These are phyloP conservation scores for Trapa bicornis DNA, from an alignment of 345 rosid genomes.

Conservation along the genomic window DNA sequence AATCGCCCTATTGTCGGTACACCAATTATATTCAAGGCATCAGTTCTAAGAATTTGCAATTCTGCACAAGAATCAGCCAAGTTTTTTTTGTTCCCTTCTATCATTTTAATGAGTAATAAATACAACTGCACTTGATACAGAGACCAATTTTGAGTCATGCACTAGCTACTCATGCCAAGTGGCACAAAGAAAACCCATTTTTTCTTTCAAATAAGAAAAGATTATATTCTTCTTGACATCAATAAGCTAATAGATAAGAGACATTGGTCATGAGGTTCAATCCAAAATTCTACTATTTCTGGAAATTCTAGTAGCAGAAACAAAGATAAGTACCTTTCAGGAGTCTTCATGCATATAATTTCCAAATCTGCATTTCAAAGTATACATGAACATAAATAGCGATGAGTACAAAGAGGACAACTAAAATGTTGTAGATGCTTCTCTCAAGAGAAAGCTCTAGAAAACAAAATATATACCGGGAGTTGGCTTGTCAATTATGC, in stretches of 20 bases:
- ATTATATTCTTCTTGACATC: neutral
- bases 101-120: neutral
- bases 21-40: too few species aligned
- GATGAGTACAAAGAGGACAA: slow-evolving; percentile 6
- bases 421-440: neutral
- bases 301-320: neutral
- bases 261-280: neutral
- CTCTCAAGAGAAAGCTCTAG: neutral
- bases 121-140: neutral
- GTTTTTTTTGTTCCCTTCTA: neutral
- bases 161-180: neutral
- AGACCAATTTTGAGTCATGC: neutral
- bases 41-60: too few species aligned
- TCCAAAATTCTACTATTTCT: neutral
- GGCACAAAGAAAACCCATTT: neutral
- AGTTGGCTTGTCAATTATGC: slow-evolving; percentile 46
- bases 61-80: neutral
- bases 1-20: too few species aligned
- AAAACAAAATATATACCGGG: slow-evolving; percentile 30
- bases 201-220: neutral
- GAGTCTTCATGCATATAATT: slow-evolving; percentile 83
- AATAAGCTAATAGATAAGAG: neutral
- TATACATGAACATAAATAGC: slow-evolving; percentile 6
- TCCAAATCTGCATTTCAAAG: slow-evolving; percentile 44
- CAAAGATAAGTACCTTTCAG: slow-evolving; percentile 48